Percentiles rank a stretch among this genome's conserved stretches.
phyloP scores from a whole-genome alignment of 225 moss, liverwort and hornwort genomes.

The Bryoerythrophyllum caledonicum region DNA sequence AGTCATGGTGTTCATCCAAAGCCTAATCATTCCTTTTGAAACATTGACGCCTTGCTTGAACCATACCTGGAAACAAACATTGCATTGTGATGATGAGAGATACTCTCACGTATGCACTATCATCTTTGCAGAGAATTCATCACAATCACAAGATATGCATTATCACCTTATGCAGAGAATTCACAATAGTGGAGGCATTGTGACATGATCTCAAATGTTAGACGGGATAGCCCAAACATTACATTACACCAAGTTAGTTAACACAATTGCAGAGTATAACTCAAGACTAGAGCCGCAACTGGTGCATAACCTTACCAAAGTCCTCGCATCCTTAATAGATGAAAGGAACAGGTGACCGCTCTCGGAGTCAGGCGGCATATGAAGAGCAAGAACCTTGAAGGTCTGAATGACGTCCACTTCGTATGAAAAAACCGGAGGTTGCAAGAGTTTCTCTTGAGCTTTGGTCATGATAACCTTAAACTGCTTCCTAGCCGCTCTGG shows the following conservation, averaged over 20 bases:
- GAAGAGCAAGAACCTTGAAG: conserved; percentile 31
- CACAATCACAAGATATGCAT: too few species aligned
- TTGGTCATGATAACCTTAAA: conserved; percentile 35
- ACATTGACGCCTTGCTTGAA: conserved; percentile 40
- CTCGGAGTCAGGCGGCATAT: conserved; percentile 33
- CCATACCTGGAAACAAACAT: conserved; percentile 29
- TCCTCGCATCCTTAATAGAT: conserved; percentile 33
- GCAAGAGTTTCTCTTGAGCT: conserved; percentile 33
- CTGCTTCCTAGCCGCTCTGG: conserved; percentile 32
- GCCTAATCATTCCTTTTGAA: conserved; percentile 37
- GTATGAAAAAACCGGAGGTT: conserved; percentile 31
- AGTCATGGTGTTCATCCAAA: conserved; percentile 40
- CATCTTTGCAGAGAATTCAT: too few species aligned
- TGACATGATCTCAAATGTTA: background rate
- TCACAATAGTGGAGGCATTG: background rate
- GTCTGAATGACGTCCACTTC: conserved; percentile 33
- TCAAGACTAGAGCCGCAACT: background rate
- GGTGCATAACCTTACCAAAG: conserved; percentile 20
- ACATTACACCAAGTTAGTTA: background rate
- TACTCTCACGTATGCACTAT: too few species aligned
- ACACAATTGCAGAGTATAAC: background rate
- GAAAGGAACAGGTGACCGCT: conserved; percentile 33
- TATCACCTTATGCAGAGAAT: background rate
- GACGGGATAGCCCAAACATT: background rate
- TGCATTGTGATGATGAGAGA: too few species aligned